Evolutionary conservation across 2,329 filamentous ascomycete genomes (phyloP).

Genomic region (Ophiostoma novo-ulmi): DNA sequence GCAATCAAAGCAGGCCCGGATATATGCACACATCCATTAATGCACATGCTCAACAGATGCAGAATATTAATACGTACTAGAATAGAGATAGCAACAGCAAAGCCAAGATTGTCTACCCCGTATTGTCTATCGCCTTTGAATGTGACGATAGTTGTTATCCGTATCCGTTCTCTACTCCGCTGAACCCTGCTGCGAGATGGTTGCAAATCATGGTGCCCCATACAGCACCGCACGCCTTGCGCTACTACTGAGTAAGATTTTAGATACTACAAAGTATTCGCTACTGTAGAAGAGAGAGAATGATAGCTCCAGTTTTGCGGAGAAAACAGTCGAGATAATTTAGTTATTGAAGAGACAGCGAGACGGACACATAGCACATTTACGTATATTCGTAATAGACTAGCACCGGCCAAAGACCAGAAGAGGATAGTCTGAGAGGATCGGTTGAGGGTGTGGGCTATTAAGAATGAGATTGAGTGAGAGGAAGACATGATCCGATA

Average conservation of each 20-base stretch:
- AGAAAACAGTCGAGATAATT: not conserved
- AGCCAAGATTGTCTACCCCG: not conserved
- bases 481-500: not conserved
- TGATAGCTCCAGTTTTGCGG: conserved; percentile 4
- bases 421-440: not conserved
- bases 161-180: not conserved
- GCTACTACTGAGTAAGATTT: not conserved
- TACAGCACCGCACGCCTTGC: conserved; percentile 12
- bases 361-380: no score
- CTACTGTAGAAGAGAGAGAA: not conserved
- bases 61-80: not conserved
- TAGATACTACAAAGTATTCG: not conserved
- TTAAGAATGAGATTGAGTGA: not conserved
- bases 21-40: not conserved
- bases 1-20: not conserved
- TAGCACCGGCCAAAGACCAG: conserved; percentile 9
- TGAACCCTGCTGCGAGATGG: conserved; percentile 12
- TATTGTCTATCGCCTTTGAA: not conserved
- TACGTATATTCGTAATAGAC: not conserved
- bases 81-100: not conserved
- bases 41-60: not conserved
- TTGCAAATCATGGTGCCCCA: conserved; percentile 3
- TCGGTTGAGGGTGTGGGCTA: conserved; percentile 6
- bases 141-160: not conserved
- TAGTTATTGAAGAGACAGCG: not conserved